Conservation (phyloP, 2,329 filamentous ascomycete genomes). For the Nothophaeocryptopus gaeumannii region DNA sequence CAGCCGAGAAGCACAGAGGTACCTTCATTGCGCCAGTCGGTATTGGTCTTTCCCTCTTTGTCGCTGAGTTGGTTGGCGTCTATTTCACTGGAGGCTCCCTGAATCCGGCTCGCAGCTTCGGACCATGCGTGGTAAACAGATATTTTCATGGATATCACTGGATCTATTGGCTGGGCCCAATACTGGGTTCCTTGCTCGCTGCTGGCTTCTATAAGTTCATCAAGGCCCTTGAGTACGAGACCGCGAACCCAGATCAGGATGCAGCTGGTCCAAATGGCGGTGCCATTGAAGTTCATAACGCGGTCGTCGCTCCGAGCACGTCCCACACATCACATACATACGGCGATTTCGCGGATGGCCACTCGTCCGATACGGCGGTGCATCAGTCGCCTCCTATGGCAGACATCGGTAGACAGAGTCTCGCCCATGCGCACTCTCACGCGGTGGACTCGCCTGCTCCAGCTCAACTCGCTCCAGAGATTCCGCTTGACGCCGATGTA, state of each 20-base stretch:
- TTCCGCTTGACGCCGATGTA: too few relatives aligned
- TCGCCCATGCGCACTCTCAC: too few relatives aligned
- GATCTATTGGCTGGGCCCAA: constrained; percentile 53
- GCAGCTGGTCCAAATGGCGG: too few relatives aligned
- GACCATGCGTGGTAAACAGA: constrained; percentile 45
- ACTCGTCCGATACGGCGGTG: too few relatives aligned
- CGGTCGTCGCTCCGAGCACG: too few relatives aligned
- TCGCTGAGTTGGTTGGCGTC: constrained; percentile 46
- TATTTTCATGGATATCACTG: constrained; percentile 48
- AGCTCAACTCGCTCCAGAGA: too few relatives aligned
- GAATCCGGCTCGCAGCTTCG: constrained; percentile 51
- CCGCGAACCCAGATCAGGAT: constrained; percentile 49
- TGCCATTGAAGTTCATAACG: too few relatives aligned
- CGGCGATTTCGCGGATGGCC: constrained; percentile 1
- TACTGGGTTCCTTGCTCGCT: constrained; percentile 46
- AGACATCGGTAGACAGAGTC: too few relatives aligned
- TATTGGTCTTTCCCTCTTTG: constrained; percentile 44
- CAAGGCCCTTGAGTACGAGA: constrained; percentile 51
- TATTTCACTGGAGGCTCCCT: constrained; percentile 48
- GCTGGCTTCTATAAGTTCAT: constrained; percentile 50
- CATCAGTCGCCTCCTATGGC: too few relatives aligned
- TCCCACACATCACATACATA: not conserved
- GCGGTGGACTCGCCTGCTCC: too few relatives aligned
- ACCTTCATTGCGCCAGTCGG: constrained; percentile 41
- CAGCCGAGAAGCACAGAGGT: constrained; percentile 43